Conservation (phyloP, 2,329 filamentous ascomycete species). For the Thelonectria discophora region DNA sequence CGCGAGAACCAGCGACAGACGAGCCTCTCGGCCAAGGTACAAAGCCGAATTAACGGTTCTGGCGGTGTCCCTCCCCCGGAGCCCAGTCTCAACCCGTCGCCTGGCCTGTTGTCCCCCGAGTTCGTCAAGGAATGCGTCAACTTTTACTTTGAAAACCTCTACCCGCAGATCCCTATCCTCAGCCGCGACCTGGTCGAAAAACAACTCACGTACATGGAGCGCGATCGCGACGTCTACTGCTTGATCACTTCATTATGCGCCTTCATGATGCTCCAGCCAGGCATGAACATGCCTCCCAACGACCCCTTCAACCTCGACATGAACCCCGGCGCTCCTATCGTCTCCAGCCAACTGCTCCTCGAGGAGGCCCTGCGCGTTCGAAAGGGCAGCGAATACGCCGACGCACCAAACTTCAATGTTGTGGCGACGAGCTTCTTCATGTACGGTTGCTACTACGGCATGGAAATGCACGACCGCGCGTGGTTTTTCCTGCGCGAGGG, state of each 20-base stretch:
- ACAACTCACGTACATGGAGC: slow-evolving; percentile 68
- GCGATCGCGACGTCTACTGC: slow-evolving; percentile 70
- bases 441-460: slow-evolving; percentile 75
- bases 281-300: slow-evolving; percentile 67
- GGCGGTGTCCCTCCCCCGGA: slow-evolving; percentile 58
- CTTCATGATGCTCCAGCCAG: slow-evolving; percentile 75
- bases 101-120: slow-evolving; percentile 68
- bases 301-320: slow-evolving; percentile 66
- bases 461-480: slow-evolving; percentile 78
- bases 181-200: slow-evolving; percentile 66
- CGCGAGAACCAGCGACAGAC: slow-evolving; percentile 74
- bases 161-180: slow-evolving; percentile 70
- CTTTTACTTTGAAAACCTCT: slow-evolving; percentile 75
- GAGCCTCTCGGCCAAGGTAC: slow-evolving; percentile 68
- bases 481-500: slow-evolving; percentile 85
- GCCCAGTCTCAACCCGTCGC: slow-evolving; percentile 62
- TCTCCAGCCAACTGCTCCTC: slow-evolving; percentile 72
- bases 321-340: slow-evolving; percentile 66
- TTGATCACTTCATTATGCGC: slow-evolving; percentile 71
- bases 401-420: slow-evolving; percentile 63
- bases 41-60: slow-evolving; percentile 67
- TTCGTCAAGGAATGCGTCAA: slow-evolving; percentile 72
- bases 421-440: slow-evolving; percentile 82
- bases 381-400: slow-evolving; percentile 69
- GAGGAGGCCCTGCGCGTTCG: slow-evolving; percentile 73